Base-by-base conservation (phyloP, 331 rosid species). In the Malus hybrid region DNA sequence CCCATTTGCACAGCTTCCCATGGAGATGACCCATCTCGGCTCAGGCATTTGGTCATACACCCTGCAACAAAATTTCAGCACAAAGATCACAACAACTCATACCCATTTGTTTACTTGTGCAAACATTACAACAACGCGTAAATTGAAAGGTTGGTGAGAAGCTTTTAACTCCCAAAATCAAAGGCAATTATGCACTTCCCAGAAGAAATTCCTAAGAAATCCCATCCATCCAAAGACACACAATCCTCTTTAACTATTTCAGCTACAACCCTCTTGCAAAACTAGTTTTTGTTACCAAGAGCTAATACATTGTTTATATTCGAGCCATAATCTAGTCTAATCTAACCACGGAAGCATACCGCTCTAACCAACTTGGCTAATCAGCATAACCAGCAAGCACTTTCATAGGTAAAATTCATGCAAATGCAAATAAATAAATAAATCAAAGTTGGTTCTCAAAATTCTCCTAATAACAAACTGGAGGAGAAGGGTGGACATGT, bases 1-100 rank as follows among this genome's bases (percentile, higher is more conserved):
- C 10, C 99, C 99, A 61, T 95, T 95, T 75, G 99, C 99, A 70
- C 99, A 95, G 81, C 99, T 95, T 83, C 99, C 99, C 99, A 95
- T 95, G 11, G 99, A 95, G 85, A 95, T 80, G 16, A 95, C 97
- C 99, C 99, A 95, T 80, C 97, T 82, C 8, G 99, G 99, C 72
- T 95, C 99, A 1, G 99, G 99, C 99, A 95, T 95, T 84, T 95
- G 98, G 79, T 95, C 99, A 82, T 93, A 93, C 74, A 93, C 98
- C 92, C 97, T 93, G 93, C 78, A 82, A 56, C 16, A 70, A 7
- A 33, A 28, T 33, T 66, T 44, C 68, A 60, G 42, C 10, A 22
- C 18, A 7, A n/a, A 34, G 63, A 44, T 68, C 50, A 67, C 26
- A 1, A 68, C 22, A 26, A 34, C 5, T 68, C 19, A 12, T 19